A percentile compares a stretch with the other conserved stretches of the same genome.
phyloP scores from a whole-genome alignment of 108 stramenopile species.

The Cyclotella baltica region DNA sequence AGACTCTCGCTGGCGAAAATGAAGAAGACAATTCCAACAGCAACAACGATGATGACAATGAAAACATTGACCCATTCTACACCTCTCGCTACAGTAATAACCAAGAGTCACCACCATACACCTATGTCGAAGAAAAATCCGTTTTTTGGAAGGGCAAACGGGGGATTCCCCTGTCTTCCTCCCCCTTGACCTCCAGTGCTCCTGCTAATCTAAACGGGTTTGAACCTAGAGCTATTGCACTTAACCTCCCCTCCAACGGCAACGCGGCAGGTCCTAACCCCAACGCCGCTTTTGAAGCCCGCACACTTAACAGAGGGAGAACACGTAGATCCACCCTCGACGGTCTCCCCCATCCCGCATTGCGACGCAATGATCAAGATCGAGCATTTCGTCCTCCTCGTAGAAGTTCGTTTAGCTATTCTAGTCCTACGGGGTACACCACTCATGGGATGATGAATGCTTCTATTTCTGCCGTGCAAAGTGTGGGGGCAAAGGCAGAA shows the following conservation, averaged over 20 bases:
- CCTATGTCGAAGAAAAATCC: slow-evolving; percentile 79
- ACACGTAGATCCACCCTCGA: no score
- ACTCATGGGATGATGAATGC: no score
- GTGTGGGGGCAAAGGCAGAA: not conserved
- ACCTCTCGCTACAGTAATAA: not conserved
- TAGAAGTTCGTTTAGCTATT: not conserved
- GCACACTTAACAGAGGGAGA: no score
- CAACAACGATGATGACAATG: not conserved
- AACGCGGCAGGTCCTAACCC: not conserved
- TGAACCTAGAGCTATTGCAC: no score
- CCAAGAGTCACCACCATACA: slow-evolving; percentile 21
- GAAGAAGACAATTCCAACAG: not conserved
- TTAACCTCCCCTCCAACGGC: not conserved
- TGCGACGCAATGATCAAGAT: not conserved
- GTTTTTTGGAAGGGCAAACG: slow-evolving; percentile 48
- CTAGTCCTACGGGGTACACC: not conserved
- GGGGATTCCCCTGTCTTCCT: no score
- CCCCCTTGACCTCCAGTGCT: no score
- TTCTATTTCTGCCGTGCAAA: no score
- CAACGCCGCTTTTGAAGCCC: no score
- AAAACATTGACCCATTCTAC: slow-evolving; percentile 12
- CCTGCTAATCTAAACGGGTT: no score
- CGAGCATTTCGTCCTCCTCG: not conserved
- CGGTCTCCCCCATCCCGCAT: no score
- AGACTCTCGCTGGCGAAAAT: slow-evolving; percentile 29